phyloP scores from a whole-genome alignment of 345 rosid species.

The Noccaea caerulescens region DNA sequence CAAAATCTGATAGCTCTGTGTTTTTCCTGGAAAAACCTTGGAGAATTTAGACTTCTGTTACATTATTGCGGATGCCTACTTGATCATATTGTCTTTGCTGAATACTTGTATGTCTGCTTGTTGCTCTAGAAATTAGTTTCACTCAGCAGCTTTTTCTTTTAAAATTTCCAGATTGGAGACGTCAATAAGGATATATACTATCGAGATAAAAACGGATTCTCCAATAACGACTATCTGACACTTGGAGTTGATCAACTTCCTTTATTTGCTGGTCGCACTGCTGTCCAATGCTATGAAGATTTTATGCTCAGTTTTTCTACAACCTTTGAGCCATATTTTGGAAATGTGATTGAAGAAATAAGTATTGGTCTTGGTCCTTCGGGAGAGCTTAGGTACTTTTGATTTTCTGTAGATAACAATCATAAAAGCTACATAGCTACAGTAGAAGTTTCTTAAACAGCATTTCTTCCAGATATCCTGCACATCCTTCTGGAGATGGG shows the following conservation, averaged over 20 bases:
- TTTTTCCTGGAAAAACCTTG: not conserved
- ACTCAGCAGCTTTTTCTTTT: constrained; percentile 12
- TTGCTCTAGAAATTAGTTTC: constrained; percentile 12
- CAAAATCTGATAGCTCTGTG: constrained; percentile 11
- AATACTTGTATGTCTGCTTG: constrained; percentile 10
- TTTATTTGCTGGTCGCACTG: constrained; percentile 62
- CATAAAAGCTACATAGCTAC: constrained; percentile 16
- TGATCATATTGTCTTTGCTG: not conserved
- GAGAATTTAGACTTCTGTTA: not conserved
- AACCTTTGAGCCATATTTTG: constrained; percentile 55
- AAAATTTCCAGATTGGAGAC: constrained; percentile 56
- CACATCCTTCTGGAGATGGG: constrained; percentile 68
- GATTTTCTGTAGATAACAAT: constrained; percentile 28
- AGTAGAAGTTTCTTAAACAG: constrained; percentile 30
- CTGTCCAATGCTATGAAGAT: constrained; percentile 71
- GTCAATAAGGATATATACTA: constrained; percentile 65
- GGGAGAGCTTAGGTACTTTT: constrained; percentile 65
- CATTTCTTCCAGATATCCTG: constrained; percentile 58
- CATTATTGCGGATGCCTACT: constrained; percentile 9
- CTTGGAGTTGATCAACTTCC: constrained; percentile 73
- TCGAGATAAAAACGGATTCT: constrained; percentile 57
- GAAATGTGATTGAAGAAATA: constrained; percentile 68
- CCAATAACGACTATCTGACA: constrained; percentile 69
- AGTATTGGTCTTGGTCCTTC: constrained; percentile 75
- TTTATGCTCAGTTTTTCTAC: constrained; percentile 60